Base-by-base conservation (phyloP, 345 rosid species). In the Moricandia moricandioides region DNA sequence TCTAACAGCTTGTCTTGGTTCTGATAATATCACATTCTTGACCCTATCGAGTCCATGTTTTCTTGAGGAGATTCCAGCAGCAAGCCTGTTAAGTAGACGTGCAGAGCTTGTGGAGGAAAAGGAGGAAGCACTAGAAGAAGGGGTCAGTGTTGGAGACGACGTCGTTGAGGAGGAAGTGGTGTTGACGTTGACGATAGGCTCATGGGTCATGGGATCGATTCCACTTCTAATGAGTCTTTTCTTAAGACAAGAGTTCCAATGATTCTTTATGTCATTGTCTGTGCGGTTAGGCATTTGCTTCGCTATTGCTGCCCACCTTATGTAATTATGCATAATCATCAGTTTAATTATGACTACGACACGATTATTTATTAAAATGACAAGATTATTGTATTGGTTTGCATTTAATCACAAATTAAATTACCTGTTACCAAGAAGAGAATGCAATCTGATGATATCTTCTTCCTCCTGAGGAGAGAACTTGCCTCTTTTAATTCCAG, bases 301-400 rank as follows among this genome's bases (percentile, higher is more conserved):
- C 9, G 83, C 80, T 70, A 80, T 80, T 3, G 73, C 61, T 58
- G 83, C 79, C 83, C 83, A 80, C 76, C 83, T 80, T 6, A n/a
- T 2, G 55, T 21, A 21, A 21, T 33, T 14, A 62, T 30, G 39
- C 18, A 21, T 24, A 30, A 29, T 30, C 63, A n/a, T 13, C 35
- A 59, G 18, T 59, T 56, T 55, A 9, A 24, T 55, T 24, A 10
- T 10, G 60, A 14, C 1, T 6, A 16, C 17, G 17, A 21, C 30
- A 54, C 13, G 58, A 21, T 54, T 52, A 52, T 52, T 8, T 1
- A 7, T 52, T 45, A 45, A 45, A 4, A 5, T 45, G 51, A n/a
- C 17, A 13, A 45, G 51, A 45, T 45, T 13, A 45, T 13, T n/a
- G 51, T 13, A 6, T 13, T 45, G 17, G 52, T 45, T 45, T 45